These are phyloP conservation scores for Tylopilus sp. DNA, from an alignment of 1,284 basidiomycete species.

Conservation along the genomic window DNA sequence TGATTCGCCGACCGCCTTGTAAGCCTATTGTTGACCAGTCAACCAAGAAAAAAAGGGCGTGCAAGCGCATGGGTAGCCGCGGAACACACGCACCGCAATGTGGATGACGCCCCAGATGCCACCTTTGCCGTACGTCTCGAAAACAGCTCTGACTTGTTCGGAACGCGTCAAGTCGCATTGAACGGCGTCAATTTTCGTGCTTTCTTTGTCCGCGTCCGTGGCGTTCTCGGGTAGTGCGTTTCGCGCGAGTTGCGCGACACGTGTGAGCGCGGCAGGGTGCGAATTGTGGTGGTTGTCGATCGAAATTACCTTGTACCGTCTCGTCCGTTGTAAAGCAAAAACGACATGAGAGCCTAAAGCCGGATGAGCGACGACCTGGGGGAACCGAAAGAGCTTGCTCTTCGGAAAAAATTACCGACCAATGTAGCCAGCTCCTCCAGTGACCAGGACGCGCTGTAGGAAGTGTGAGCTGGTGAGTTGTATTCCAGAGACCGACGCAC, in stretches of 20 bases:
- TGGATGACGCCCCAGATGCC: constrained; percentile 99
- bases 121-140: constrained; percentile 81
- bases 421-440: constrained; percentile 83
- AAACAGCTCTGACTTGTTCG: constrained; percentile 70
- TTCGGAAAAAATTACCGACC: constrained; percentile 41
- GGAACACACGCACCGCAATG: constrained; percentile 66
- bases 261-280: constrained; percentile 65
- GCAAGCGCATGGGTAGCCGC: too few relatives aligned
- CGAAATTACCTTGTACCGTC: constrained; percentile 88
- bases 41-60: neutral
- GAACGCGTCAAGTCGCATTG: constrained; percentile 72
- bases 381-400: neutral
- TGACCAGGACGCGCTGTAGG: constrained; percentile 69
- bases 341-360: constrained; percentile 84
- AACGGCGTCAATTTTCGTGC: constrained; percentile 68
- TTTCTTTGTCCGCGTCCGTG: constrained; percentile 61
- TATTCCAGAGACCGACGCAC: constrained; percentile 20
- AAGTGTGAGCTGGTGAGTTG: constrained; percentile 11
- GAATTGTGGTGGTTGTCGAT: constrained; percentile 95
- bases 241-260: constrained; percentile 76
- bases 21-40: constrained; percentile 53
- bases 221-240: constrained; percentile 63
- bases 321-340: constrained; percentile 79
- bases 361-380: constrained; percentile 11
- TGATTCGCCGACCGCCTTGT: constrained; percentile 99